Evolutionary conservation across 148 eudicot species (phyloP), one percentile per base, ranked within the genome.

Genomic region (Rhododendron simsii): DNA sequence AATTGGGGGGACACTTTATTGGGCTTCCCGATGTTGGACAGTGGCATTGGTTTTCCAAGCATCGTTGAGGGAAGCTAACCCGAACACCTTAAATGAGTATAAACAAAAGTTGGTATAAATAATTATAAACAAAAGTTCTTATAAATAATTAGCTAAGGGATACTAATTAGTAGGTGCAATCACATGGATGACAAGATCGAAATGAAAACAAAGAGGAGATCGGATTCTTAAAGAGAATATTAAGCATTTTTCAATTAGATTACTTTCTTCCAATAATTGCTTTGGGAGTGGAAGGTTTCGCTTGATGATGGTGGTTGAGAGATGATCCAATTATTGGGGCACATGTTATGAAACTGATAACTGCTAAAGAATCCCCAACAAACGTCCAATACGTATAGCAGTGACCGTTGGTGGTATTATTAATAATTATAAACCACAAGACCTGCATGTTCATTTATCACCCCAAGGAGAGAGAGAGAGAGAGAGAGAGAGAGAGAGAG

Each of bases 321-420:
- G 84, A 88, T 83, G 90, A 78, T 81, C 78, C 90, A 53, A 86
- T 84, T 81, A 89, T 84, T 84, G 82, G 90, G 87, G 90, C 82
- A 86, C 88, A 86, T 86, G 87, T 45, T 75, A 81, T 81, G 82
- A 81, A 73, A 69, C 57, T 18, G 71, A 28, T 76, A 86, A 87
- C 82, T 83, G 75, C 55, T 59, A 37, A 75, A 78, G 73, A 81
- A 50, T 84, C 69, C 50, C 39, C 80, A 55, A 71, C 87, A 61
- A 69, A 47, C 83, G 23, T 65, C 10, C 47, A 47, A 76, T 74
- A 2, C 65, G 75, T 57, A 47, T 44, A 30, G 65, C 80, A 69
- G 35, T 69, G 75, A 69, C 30, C 30, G 30, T 78, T 78, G 53
- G 75, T 69, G 30, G 10, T 65, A 0, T 65, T 12, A 23, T 26